Percentiles rank a stretch among this genome's conserved stretches.
These are phyloP conservation scores for Trichoderma koningiopsis DNA, from an alignment of 2,329 filamentous ascomycete genomes.

Conservation along the genomic window DNA sequence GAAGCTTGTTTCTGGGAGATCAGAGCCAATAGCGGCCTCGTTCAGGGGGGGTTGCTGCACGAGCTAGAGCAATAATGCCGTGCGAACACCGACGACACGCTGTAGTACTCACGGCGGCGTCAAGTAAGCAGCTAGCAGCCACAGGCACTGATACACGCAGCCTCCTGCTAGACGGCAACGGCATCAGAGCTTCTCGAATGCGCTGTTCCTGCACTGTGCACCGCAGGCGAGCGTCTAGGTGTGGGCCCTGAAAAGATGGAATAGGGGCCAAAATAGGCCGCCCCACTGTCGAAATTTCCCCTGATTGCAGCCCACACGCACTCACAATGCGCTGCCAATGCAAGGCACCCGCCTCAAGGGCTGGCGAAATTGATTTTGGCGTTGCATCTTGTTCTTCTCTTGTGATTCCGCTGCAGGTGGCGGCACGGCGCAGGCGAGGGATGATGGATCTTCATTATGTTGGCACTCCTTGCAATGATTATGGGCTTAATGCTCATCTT, in stretches of 20 bases:
- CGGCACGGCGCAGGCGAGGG: background rate
- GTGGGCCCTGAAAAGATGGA: background rate
- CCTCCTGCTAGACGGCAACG: background rate
- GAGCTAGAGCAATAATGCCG: background rate
- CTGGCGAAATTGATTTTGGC: background rate
- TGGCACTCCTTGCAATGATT: background rate
- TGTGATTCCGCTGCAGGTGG: background rate
- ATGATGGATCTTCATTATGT: background rate
- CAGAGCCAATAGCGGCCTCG: conserved; percentile 16
- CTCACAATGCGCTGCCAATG: background rate
- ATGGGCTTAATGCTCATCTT: background rate
- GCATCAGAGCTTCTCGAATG: background rate
- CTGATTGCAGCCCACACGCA: conserved; percentile 4
- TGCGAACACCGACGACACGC: background rate
- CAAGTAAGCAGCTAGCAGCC: background rate
- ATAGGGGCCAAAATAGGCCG: conserved; percentile 4
- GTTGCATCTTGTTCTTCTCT: background rate
- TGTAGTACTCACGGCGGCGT: background rate
- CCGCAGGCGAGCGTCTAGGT: background rate
- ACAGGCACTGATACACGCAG: background rate
- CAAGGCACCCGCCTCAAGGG: background rate
- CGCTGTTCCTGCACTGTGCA: background rate
- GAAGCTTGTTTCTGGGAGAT: conserved; percentile 19
- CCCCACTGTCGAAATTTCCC: conserved; percentile 8
- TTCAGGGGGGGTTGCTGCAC: conserved; percentile 22